phyloP scores from a whole-genome alignment of 345 rosid species.

The Rhodamnia rubescens region DNA sequence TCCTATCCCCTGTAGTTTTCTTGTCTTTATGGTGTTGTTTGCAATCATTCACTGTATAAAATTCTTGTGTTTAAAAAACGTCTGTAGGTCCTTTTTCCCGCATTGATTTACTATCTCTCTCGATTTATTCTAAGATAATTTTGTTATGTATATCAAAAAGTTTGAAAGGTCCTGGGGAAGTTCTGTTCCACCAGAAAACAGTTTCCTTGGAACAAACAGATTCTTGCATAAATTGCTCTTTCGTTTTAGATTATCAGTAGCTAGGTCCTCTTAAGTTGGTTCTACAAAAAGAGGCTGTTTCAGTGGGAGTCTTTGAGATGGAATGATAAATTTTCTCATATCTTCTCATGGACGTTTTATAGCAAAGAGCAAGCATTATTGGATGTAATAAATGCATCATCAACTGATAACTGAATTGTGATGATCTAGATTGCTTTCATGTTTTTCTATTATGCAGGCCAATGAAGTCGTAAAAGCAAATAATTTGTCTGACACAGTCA shows the following conservation, averaged over 20 bases:
- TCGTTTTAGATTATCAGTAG: not conserved
- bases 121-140: not conserved
- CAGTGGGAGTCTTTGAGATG: not conserved
- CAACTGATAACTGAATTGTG: not conserved
- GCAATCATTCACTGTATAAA: not conserved
- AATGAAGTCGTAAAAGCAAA: slow-evolving; percentile 96
- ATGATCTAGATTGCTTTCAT: not conserved
- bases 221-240: not conserved
- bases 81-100: not conserved
- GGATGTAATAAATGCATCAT: not conserved
- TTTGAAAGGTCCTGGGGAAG: not conserved
- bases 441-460: slow-evolving; percentile 39
- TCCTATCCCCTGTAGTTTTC: not conserved
- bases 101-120: not conserved
- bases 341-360: not conserved
- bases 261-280: not conserved
- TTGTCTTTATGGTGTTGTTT: not conserved
- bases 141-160: not conserved
- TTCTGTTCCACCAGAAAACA: not conserved
- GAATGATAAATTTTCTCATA: not conserved
- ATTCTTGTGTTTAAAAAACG: not conserved
- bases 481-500: slow-evolving; percentile 63
- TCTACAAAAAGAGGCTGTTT: not conserved
- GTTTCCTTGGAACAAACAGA: not conserved
- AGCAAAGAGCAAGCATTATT: not conserved